Base-by-base conservation (phyloP, 306 rosid genomes). In the Dryas alaskensis region DNA sequence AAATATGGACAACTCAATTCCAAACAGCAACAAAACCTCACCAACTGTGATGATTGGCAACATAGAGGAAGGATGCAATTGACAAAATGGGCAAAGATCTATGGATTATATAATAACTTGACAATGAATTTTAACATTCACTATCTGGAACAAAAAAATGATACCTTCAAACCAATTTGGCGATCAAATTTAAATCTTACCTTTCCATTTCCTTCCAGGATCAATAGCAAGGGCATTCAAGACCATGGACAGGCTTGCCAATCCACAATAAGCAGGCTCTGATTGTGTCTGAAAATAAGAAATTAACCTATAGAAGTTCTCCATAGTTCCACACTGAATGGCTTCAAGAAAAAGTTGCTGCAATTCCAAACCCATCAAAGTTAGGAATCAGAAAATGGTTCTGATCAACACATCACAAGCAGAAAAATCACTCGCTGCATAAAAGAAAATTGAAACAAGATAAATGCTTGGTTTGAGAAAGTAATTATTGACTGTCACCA, bases 191-290 rank as follows among this genome's bases (percentile, higher is more conserved):
- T 14, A 39, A 52, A 57, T 3, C 14, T 54, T 66, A 89, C 98
- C 98, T 85, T 94, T 94, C 98, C 98, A 94, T 80, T 88, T 94
- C 67, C 95, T 87, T 43, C 96, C 91, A 3, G 98, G 98, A 83
- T 94, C 97, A 81, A 94, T 94, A 69, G 94, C 88, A 39, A 94
- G 97, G 65, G 97, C 90, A 76, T 94, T 94, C 85, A 94, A 84
- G 48, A 89, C 98, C 98, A 91, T 88, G 60, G 98, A 87, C 17
- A 94, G 85, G 73, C 92, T 94, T 3, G 98, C 98, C 65, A 94
- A 86, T 16, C 98, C 98, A 75, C 98, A 94, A 43, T 84, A 94
- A 5, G 97, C 96, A 7, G 98, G 96, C 76, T 94, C 98, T 0
- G 97, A 91, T 54, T 94, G 97, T 0, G 98, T 94, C 79, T 94